phyloP scores from a whole-genome alignment of 305 asterid genomes.

The Rubia peregrina region DNA sequence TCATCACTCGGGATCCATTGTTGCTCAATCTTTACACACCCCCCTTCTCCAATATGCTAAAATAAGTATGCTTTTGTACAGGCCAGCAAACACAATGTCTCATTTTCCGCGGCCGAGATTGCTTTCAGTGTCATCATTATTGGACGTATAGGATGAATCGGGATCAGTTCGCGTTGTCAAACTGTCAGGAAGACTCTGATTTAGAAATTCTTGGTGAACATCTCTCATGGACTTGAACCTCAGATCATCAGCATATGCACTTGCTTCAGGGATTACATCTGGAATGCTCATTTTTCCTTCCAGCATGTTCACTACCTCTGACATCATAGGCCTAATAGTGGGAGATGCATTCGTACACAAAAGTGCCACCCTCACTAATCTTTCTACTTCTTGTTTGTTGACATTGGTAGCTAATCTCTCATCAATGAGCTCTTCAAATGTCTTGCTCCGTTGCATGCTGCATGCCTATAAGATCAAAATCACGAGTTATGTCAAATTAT shows the following conservation, averaged over 20 bases:
- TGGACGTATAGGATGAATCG: slow-evolving; percentile 32
- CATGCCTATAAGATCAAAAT: slow-evolving; percentile 46
- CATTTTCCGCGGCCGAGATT: slow-evolving; percentile 11
- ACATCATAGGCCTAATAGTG: slow-evolving; percentile 73
- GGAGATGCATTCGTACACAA: slow-evolving; percentile 73
- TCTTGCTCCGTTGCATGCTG: slow-evolving; percentile 54
- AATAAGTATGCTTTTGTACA: not conserved
- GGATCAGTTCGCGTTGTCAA: slow-evolving; percentile 24
- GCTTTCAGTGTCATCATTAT: slow-evolving; percentile 24
- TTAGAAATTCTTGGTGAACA: slow-evolving; percentile 42
- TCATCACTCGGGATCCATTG: not conserved
- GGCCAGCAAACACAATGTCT: not conserved
- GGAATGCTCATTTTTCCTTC: slow-evolving; percentile 60
- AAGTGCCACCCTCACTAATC: slow-evolving; percentile 53
- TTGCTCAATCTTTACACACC: not conserved
- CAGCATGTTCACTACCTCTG: slow-evolving; percentile 74
- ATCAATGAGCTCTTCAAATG: slow-evolving; percentile 53
- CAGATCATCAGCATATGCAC: slow-evolving; percentile 45
- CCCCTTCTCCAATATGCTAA: not conserved
- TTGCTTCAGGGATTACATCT: slow-evolving; percentile 39
- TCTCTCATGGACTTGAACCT: slow-evolving; percentile 78
- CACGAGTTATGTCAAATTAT: not conserved
- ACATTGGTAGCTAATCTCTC: slow-evolving; percentile 34
- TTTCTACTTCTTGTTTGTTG: slow-evolving; percentile 50
- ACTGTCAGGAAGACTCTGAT: slow-evolving; percentile 28